Evolutionary conservation across 345 rosid genomes (phyloP), one percentile per base, ranked within the genome.

Genomic region (Diplotaxis tenuifolia): DNA sequence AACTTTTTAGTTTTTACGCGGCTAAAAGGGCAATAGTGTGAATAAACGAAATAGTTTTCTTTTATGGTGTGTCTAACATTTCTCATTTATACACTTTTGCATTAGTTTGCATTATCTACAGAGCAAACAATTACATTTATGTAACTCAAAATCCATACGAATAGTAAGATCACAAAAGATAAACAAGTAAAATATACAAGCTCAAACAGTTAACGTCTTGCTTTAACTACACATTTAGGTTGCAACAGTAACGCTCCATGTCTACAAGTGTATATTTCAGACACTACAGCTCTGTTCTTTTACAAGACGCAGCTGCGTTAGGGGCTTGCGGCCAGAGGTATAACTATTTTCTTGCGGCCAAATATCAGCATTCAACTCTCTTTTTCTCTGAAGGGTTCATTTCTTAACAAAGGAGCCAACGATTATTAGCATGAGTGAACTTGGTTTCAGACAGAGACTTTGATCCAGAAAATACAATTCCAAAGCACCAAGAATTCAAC

Each of bases 1-100:
- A 15, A 22, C 14, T n/a, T n/a, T n/a, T n/a, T n/a, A n/a, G n/a
- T 32, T 62, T 47, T 28, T 64, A 73, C 78, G 78, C 68, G 78
- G 73, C 68, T 14, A 28, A 4, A 18, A 21, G 31, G 47, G 16
- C 22, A 21, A 22, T 21, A 54, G 59, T 42, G 49, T 42, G 16
- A 42, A 42, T 42, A 42, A 42, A 14, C 14, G 15, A 42, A 4
- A 42, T 14, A 9, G 9, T 42, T 14, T 42, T 42, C 49, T 14
- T 42, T 14, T 14, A 14, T 40, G 4, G 7, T 40, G 14, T 40
- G 5, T 9, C 1, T 2, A n/a, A 9, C 9, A 34, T 8, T 34
- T 32, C 38, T 32, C 7, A 32, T 32, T 2, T 32, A 32, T n/a
- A n/a, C n/a, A n/a, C 19, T 64, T 40, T 55, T 54, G 28, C 45